Evolutionary conservation across 768 basidiomycete species (phyloP).

Genomic region (Phylloporus arenicola): DNA sequence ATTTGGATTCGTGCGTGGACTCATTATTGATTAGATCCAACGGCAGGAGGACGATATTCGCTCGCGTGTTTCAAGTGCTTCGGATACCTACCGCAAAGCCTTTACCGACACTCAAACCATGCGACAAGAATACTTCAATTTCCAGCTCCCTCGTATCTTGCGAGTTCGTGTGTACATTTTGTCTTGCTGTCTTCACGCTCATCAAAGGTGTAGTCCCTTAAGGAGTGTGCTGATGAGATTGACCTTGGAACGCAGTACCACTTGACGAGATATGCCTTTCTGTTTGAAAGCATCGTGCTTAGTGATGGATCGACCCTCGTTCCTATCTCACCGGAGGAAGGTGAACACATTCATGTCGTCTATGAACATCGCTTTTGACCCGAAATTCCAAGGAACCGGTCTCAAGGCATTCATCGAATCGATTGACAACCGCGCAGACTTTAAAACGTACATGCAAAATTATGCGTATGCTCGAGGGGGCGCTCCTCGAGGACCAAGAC

Average conservation of each 20-base stretch:
- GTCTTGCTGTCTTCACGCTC: slow-evolving; percentile 1
- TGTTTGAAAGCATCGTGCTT: slow-evolving; percentile 87
- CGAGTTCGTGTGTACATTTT: slow-evolving; percentile 54
- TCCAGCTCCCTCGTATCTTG: slow-evolving; percentile 89
- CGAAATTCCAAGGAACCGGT: slow-evolving; percentile 46
- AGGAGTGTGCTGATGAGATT: slow-evolving; percentile 93
- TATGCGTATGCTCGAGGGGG: slow-evolving; percentile 86
- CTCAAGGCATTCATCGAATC: slow-evolving; percentile 83
- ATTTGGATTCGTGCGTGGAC: slow-evolving; percentile 2
- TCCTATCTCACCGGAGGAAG: slow-evolving; percentile 66
- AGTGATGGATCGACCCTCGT: slow-evolving; percentile 83
- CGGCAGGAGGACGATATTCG: slow-evolving; percentile 95
- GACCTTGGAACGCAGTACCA: slow-evolving; percentile 99
- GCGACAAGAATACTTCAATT: slow-evolving; percentile 97
- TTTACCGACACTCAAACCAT: slow-evolving; percentile 84
- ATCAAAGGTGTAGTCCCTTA: slow-evolving; percentile 57
- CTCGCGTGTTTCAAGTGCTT: slow-evolving; percentile 74
- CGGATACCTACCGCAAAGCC: slow-evolving; percentile 86
- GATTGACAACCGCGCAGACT: slow-evolving; percentile 93
- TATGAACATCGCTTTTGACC: slow-evolving; percentile 1
- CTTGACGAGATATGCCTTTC: slow-evolving; percentile 87
- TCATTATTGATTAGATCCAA: slow-evolving; percentile 52
- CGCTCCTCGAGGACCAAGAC: slow-evolving; percentile 62
- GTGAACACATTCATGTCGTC: slow-evolving; percentile 32
- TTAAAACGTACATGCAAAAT: slow-evolving; percentile 96